Percentiles rank a stretch among this genome's conserved stretches.
Evolutionary conservation across 495 filamentous ascomycete species (phyloP).

Genomic region (Amniculicola lignicola): DNA sequence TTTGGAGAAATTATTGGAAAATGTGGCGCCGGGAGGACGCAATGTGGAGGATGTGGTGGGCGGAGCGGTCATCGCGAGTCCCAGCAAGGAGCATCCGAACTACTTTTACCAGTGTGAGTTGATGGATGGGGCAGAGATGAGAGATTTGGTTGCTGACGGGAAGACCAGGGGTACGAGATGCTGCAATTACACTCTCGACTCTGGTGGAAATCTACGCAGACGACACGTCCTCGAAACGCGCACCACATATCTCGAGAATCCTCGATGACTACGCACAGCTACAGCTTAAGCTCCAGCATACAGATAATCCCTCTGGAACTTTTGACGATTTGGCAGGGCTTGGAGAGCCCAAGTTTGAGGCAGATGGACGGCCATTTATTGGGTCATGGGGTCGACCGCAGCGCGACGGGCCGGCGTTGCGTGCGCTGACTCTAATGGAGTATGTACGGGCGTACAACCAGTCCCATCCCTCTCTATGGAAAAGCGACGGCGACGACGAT

Average conservation of each 20-base stretch:
- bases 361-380: constrained; percentile 52
- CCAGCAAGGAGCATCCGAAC: constrained; percentile 35
- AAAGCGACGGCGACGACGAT: constrained; percentile 22
- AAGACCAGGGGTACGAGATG: constrained; percentile 37
- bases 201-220: constrained; percentile 36
- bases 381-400: constrained; percentile 63
- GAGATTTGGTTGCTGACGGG: not conserved
- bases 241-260: constrained; percentile 24
- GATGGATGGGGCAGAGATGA: not conserved
- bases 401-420: constrained; percentile 57
- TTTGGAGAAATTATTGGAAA: constrained; percentile 35
- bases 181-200: constrained; percentile 37
- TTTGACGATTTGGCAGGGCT: constrained; percentile 52
- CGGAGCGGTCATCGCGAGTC: constrained; percentile 38
- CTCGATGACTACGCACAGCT: constrained; percentile 34
- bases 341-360: constrained; percentile 61
- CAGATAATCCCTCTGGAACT: constrained; percentile 53
- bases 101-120: constrained; percentile 40
- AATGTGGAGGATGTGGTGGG: constrained; percentile 30
- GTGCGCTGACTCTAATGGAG: constrained; percentile 48
- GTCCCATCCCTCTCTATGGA: constrained; percentile 40
- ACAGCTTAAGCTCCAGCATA: constrained; percentile 33
- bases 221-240: constrained; percentile 24
- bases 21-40: constrained; percentile 35
- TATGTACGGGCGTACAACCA: constrained; percentile 43